Conservation (phyloP, 306 rosid genomes). For the Lotus japonicus region DNA sequence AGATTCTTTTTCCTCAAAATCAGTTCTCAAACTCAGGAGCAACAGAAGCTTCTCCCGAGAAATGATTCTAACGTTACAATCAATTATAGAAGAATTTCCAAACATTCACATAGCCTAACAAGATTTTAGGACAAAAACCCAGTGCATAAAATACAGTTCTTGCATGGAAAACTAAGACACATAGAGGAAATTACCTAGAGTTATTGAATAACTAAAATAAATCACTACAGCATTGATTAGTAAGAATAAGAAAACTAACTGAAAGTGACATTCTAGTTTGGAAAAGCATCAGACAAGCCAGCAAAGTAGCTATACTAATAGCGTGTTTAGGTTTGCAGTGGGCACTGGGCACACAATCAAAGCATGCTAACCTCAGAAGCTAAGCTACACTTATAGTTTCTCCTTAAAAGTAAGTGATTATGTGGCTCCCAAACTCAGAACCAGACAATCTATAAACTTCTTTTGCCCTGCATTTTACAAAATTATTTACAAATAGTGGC, state of each 20-base stretch:
- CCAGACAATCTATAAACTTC: neutral
- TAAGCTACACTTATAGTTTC: too few relatives aligned
- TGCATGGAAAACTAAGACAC: constrained; percentile 7
- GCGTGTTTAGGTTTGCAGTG: too few relatives aligned
- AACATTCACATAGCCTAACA: too few relatives aligned
- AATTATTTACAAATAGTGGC: constrained; percentile 3
- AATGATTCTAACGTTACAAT: too few relatives aligned
- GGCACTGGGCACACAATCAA: too few relatives aligned
- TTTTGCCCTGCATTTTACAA: neutral
- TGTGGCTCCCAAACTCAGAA: too few relatives aligned
- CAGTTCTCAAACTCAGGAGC: neutral
- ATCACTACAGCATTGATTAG: neutral
- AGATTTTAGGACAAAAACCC: neutral
- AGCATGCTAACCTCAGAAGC: too few relatives aligned
- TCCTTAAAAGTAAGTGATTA: too few relatives aligned
- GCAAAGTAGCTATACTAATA: neutral
- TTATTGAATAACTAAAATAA: neutral
- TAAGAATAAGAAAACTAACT: neutral
- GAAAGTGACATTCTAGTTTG: neutral
- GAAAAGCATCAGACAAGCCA: neutral
- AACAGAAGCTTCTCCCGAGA: too few relatives aligned
- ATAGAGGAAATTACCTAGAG: neutral
- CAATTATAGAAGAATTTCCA: too few relatives aligned
- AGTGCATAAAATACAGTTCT: neutral
- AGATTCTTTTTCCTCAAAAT: neutral